Conservation (phyloP, 768 basidiomycete species). For the Lactifluus echinatus region DNA sequence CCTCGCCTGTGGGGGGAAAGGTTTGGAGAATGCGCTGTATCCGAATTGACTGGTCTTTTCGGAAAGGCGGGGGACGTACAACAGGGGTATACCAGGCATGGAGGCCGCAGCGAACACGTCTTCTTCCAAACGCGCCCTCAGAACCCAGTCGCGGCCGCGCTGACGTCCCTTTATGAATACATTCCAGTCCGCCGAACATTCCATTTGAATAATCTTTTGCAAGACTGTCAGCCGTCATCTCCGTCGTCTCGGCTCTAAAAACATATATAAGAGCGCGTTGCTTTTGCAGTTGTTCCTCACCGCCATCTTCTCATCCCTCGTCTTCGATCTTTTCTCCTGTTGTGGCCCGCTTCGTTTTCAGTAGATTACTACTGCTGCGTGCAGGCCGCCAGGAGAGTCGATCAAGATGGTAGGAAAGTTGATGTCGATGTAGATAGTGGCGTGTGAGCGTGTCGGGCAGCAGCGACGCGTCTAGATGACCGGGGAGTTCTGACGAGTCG, state of each 20-base stretch:
- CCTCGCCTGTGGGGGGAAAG: background rate
- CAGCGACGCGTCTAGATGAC: conserved; percentile 11
- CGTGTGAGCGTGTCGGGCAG: background rate
- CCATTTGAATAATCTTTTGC: background rate
- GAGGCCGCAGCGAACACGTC: too few relatives aligned
- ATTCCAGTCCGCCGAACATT: background rate
- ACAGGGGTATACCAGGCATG: background rate
- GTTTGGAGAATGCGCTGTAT: too few relatives aligned
- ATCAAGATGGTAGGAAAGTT: background rate
- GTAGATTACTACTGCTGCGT: background rate
- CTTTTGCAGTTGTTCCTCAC: background rate
- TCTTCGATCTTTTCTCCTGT: background rate
- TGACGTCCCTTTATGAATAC: background rate
- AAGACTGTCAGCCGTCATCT: background rate
- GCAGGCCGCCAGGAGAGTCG: background rate
- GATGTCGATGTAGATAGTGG: background rate
- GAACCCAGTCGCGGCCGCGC: too few relatives aligned
- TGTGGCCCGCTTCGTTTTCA: background rate
- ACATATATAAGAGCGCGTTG: background rate
- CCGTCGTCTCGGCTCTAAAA: background rate
- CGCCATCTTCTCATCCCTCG: background rate
- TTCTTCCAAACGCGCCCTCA: too few relatives aligned
- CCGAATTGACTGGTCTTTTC: too few relatives aligned
- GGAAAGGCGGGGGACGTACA: background rate
- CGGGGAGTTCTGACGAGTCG: conserved; percentile 15